phyloP scores from a whole-genome alignment of 192 early-diverging fungal species.

The Backusella sp. region DNA sequence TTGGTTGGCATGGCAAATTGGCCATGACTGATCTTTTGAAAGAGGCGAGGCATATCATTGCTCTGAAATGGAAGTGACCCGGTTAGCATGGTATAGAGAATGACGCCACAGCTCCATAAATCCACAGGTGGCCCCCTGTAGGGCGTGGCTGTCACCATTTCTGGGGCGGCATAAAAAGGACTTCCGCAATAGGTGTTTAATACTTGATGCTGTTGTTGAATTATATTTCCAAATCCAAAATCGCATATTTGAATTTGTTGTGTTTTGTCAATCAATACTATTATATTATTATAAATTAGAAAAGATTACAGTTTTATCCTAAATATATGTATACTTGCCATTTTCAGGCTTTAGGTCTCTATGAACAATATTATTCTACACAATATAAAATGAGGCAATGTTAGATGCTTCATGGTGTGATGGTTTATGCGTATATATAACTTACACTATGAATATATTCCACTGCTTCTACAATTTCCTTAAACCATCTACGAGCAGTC shows the following conservation, averaged over 20 bases:
- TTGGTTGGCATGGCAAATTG: conserved; percentile 47
- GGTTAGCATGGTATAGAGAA: conserved; percentile 61
- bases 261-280: conserved; percentile 45
- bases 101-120: conserved; percentile 70
- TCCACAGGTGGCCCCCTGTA: conserved; percentile 62
- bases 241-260: conserved; percentile 85
- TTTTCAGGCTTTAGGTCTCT: conserved; percentile 93
- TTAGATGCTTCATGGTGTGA: not conserved
- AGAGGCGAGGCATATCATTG: conserved; percentile 59
- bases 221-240: conserved; percentile 76
- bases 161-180: conserved; percentile 67
- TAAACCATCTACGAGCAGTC: conserved; percentile 49
- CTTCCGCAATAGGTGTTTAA: conserved; percentile 64
- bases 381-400: not conserved
- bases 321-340: not conserved
- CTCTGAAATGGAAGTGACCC: conserved; percentile 70
- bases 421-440: not conserved
- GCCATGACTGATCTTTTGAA: conserved; percentile 53
- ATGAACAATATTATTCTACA: conserved; percentile 45
- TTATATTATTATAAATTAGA: not conserved
- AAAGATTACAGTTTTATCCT: too few relatives aligned
- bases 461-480: conserved; percentile 51
- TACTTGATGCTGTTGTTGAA: conserved; percentile 33
- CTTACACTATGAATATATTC: conserved; percentile 52
- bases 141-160: conserved; percentile 57